phyloP scores from a whole-genome alignment of 768 basidiomycete species.

The Auricularia sp. region DNA sequence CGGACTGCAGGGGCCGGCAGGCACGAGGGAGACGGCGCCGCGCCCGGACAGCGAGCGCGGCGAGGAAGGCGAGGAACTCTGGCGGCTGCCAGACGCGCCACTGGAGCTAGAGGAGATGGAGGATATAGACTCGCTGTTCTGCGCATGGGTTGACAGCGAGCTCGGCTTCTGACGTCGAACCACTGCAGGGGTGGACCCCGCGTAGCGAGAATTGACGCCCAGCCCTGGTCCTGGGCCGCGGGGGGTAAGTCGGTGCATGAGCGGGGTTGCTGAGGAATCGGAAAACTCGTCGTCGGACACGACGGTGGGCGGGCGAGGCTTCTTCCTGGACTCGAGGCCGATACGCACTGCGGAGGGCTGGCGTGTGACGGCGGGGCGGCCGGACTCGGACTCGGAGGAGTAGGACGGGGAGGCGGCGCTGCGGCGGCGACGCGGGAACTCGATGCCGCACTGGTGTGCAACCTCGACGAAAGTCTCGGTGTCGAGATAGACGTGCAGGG shows the following conservation, averaged over 20 bases:
- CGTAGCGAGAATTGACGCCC: background rate
- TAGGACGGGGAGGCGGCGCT: slow-evolving; percentile 51
- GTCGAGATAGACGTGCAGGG: slow-evolving; percentile 70
- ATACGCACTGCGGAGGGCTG: background rate
- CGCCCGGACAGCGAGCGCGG: slow-evolving; percentile 52
- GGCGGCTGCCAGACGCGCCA: slow-evolving; percentile 42
- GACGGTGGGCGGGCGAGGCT: background rate
- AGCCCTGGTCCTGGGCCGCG: background rate
- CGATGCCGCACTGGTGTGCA: slow-evolving; percentile 25
- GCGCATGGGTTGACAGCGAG: background rate
- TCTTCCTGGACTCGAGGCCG: background rate
- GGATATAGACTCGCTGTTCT: background rate
- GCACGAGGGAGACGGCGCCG: slow-evolving; percentile 43
- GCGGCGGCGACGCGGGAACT: slow-evolving; percentile 48
- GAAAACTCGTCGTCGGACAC: background rate
- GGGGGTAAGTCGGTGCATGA: background rate
- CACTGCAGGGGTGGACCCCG: background rate
- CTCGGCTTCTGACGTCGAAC: background rate
- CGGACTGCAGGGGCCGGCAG: slow-evolving; percentile 60
- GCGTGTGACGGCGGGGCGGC: background rate
- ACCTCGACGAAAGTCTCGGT: slow-evolving; percentile 62
- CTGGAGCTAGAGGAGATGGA: background rate
- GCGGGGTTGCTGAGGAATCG: background rate
- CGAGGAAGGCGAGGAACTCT: slow-evolving; percentile 50
- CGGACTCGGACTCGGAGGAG: slow-evolving; percentile 25